phyloP scores from a whole-genome alignment of 1,284 basidiomycete genomes.

The Fomitopsis palustris region DNA sequence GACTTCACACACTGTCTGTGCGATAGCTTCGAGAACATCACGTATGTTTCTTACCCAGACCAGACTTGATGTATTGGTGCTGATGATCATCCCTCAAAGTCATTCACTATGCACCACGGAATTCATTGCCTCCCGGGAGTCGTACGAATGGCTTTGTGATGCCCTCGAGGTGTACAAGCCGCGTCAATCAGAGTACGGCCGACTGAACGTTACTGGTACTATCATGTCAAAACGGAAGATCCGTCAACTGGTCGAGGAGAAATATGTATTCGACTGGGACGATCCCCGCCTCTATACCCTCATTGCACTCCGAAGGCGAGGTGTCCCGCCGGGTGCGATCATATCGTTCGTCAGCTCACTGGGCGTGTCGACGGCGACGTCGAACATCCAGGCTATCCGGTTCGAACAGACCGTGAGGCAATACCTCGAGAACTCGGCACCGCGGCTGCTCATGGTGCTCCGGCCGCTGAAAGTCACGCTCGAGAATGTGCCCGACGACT shows the following conservation, averaged over 20 bases:
- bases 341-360: conserved; percentile 89
- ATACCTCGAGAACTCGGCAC: conserved; percentile 87
- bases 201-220: conserved; percentile 91
- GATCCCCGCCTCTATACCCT: conserved; percentile 98
- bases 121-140: conserved; percentile 95
- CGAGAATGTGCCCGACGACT: conserved; percentile 89
- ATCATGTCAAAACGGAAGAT: conserved; percentile 99
- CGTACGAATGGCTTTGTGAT: conserved; percentile 99
- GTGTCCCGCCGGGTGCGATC: conserved; percentile 95
- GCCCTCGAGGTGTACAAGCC: conserved; percentile 96
- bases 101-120: conserved; percentile 98
- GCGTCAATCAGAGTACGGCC: conserved; percentile 96
- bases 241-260: conserved; percentile 81
- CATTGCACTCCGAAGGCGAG: conserved; percentile 91
- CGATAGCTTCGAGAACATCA: conserved; percentile 99
- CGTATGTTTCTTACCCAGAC: conserved; percentile 50
- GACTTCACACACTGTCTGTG: conserved; percentile 99
- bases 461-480: conserved; percentile 89
- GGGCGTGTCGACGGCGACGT: conserved; percentile 86
- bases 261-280: conserved; percentile 92
- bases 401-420: conserved; percentile 91
- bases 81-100: conserved; percentile 36
- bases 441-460: conserved; percentile 91
- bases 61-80: neutral
- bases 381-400: conserved; percentile 84